These are phyloP conservation scores for Aspergillus viridinutans DNA, from an alignment of 2,329 filamentous ascomycete genomes.

Conservation along the genomic window DNA sequence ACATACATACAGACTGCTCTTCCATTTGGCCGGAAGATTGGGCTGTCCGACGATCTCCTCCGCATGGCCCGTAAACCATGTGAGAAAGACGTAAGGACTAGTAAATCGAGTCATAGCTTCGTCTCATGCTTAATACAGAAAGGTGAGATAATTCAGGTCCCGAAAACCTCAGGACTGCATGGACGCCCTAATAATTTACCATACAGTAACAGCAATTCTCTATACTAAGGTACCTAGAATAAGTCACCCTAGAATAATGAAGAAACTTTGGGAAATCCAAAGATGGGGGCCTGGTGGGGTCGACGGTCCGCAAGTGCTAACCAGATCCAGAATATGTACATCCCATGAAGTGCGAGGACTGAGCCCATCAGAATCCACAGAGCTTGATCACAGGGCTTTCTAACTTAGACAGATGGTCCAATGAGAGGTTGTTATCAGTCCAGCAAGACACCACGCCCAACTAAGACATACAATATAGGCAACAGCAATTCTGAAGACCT, in stretches of 20 bases:
- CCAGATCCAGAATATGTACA: constrained; percentile 16
- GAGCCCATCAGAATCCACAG: not conserved
- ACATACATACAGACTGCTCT: too few species aligned
- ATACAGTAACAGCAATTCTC: not conserved
- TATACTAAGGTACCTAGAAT: too few species aligned
- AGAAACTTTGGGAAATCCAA: constrained; percentile 3
- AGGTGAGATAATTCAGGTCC: too few species aligned
- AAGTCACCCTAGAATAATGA: too few species aligned
- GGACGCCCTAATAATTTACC: not conserved
- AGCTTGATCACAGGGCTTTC: not conserved
- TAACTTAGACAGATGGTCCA: not conserved
- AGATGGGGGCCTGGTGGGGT: constrained; percentile 1
- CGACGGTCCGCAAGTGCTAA: constrained; percentile 11
- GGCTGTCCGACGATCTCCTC: not conserved
- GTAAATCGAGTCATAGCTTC: too few species aligned
- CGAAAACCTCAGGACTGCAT: not conserved
- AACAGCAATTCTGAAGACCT: not conserved
- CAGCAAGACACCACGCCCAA: not conserved
- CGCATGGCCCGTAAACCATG: not conserved
- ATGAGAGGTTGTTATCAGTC: not conserved
- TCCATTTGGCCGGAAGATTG: not conserved
- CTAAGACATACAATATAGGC: not conserved
- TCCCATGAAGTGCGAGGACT: not conserved
- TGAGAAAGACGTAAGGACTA: not conserved
- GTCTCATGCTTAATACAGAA: too few species aligned